Evolutionary conservation across 345 rosid species (phyloP).

Genomic region (Euclidium syriacum): DNA sequence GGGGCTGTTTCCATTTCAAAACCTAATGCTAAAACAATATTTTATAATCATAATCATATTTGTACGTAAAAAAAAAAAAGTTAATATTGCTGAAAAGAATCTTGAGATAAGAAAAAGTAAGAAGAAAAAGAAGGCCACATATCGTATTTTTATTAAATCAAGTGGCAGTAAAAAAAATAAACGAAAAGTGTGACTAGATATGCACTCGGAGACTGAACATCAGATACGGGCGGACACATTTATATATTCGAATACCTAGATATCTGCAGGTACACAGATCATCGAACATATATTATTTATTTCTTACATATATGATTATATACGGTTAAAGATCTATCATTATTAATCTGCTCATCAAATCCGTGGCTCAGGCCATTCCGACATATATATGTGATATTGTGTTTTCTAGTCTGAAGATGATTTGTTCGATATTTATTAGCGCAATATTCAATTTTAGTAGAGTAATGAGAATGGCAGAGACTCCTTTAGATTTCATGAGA

Average conservation of each 20-base stretch:
- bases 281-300: not conserved
- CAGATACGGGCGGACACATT: not conserved
- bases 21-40: not conserved
- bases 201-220: constrained; percentile 25
- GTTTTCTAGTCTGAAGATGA: too few relatives aligned
- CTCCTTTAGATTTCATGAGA: too few relatives aligned
- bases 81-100: not conserved
- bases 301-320: too few relatives aligned
- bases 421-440: too few relatives aligned
- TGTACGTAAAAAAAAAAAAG: constrained; percentile 20
- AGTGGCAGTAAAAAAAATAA: not conserved
- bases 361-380: too few relatives aligned
- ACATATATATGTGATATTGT: too few relatives aligned
- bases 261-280: constrained; percentile 1
- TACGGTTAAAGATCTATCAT: too few relatives aligned
- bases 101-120: not conserved
- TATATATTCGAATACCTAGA: constrained; percentile 9
- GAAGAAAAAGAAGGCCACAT: not conserved
- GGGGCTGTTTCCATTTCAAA: not conserved
- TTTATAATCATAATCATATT: not conserved
- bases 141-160: not conserved
- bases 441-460: too few relatives aligned
- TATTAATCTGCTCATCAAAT: too few relatives aligned
- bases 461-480: too few relatives aligned
- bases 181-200: constrained; percentile 22